Evolutionary conservation across 768 basidiomycete species (phyloP).

Genomic region (Rickenella mellea): DNA sequence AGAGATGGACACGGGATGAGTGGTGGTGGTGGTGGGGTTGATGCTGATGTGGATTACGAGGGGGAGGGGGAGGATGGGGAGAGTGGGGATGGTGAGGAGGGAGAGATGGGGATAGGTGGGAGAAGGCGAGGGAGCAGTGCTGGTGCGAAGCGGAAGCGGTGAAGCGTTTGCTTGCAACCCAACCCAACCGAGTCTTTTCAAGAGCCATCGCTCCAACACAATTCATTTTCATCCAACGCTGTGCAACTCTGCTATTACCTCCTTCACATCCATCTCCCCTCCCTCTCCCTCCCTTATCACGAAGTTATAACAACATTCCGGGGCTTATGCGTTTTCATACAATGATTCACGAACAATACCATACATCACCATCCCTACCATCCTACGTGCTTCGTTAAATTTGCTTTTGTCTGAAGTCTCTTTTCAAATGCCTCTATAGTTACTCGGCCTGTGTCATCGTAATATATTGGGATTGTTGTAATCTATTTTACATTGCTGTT

Average conservation of each 20-base stretch:
- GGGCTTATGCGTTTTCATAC: background rate
- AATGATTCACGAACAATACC: background rate
- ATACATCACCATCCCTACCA: background rate
- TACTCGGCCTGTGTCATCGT: no score
- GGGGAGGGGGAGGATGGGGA: background rate
- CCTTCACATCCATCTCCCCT: no score
- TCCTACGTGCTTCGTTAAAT: no score
- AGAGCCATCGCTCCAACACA: no score
- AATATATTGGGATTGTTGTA: no score
- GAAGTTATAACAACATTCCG: background rate
- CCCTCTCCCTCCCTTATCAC: background rate
- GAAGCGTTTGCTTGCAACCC: background rate
- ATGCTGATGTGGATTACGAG: background rate
- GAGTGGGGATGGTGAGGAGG: background rate
- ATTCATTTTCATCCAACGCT: no score
- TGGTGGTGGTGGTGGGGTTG: background rate
- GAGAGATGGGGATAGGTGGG: background rate
- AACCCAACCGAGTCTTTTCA: no score
- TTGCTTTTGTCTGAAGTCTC: no score
- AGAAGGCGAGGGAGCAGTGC: background rate
- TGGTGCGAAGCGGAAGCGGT: background rate
- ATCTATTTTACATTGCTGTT: no score
- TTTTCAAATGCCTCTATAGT: no score
- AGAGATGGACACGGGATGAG: conserved; percentile 10
- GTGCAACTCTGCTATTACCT: no score